Evolutionary conservation across 345 rosid species (phyloP).

Genomic region (Gynandropsis gynandra): DNA sequence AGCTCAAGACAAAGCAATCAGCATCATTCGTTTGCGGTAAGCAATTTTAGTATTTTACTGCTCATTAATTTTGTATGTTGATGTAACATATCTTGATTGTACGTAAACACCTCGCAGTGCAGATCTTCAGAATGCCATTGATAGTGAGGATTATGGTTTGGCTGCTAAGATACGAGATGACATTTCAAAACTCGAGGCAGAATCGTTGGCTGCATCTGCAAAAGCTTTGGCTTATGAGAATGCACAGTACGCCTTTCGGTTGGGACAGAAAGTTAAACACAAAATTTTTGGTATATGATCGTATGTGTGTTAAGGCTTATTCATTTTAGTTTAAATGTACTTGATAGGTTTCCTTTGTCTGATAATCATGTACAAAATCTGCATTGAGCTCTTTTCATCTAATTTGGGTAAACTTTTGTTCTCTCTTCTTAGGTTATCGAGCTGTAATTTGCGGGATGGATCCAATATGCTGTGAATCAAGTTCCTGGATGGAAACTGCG

Average conservation of each 20-base stretch:
- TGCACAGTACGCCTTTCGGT: slow-evolving; percentile 67
- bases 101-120: slow-evolving; percentile 42
- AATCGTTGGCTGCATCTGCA: slow-evolving; percentile 79
- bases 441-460: slow-evolving; percentile 95
- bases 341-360: neutral
- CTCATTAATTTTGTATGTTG: neutral
- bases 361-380: neutral
- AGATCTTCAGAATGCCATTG: slow-evolving; percentile 78
- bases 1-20: slow-evolving; percentile 89
- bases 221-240: slow-evolving; percentile 76
- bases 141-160: slow-evolving; percentile 62
- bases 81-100: slow-evolving; percentile 3
- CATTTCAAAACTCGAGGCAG: slow-evolving; percentile 74
- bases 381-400: neutral
- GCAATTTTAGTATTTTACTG: slow-evolving; percentile 15
- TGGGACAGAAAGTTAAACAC: slow-evolving; percentile 90
- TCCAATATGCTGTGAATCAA: slow-evolving; percentile 85
- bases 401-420: neutral
- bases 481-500: slow-evolving; percentile 83
- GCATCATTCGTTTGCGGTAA: slow-evolving; percentile 66
- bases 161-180: slow-evolving; percentile 73
- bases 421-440: slow-evolving; percentile 50
- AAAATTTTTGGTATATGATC: slow-evolving; percentile 51
- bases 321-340: slow-evolving; percentile 5
- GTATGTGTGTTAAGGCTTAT: neutral